These are phyloP conservation scores for Plenodomus biglobosus DNA, from an alignment of 2,329 filamentous ascomycete species.

Conservation along the genomic window DNA sequence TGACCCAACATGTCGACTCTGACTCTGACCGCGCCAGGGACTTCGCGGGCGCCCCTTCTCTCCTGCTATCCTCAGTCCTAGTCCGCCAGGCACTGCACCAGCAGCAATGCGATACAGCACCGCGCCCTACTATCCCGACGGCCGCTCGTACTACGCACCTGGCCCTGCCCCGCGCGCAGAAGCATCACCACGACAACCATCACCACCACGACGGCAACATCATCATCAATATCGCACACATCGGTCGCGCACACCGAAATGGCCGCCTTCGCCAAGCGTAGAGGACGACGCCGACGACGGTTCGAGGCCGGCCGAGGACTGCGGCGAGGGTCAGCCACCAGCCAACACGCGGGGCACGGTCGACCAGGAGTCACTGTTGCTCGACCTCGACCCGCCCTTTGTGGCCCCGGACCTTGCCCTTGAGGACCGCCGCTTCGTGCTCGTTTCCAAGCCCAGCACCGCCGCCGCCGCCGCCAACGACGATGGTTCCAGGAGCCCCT, in stretches of 20 bases:
- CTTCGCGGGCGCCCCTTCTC: neutral
- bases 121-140: slow-evolving; percentile 26
- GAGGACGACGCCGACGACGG: slow-evolving; percentile 69
- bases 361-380: slow-evolving; percentile 68
- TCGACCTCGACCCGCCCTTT: slow-evolving; percentile 55
- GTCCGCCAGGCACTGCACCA: slow-evolving; percentile 5
- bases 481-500: slow-evolving; percentile 1
- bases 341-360: slow-evolving; percentile 65
- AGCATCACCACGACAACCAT: slow-evolving; percentile 10
- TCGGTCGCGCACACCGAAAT: slow-evolving; percentile 30
- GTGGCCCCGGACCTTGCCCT: slow-evolving; percentile 60
- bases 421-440: slow-evolving; percentile 66
- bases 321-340: slow-evolving; percentile 53
- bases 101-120: slow-evolving; percentile 29
- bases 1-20: neutral
- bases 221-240: slow-evolving; percentile 4
- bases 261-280: slow-evolving; percentile 65
- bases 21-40: neutral
- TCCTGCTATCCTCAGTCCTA: neutral
- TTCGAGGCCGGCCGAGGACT: slow-evolving; percentile 20
- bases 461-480: too few species aligned
- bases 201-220: slow-evolving; percentile 10
- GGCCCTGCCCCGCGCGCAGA: slow-evolving; percentile 29
- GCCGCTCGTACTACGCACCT: slow-evolving; percentile 39
- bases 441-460: slow-evolving; percentile 48